Evolutionary conservation across 495 filamentous ascomycete genomes (phyloP).

Genomic region (Trichocladium antarcticum): DNA sequence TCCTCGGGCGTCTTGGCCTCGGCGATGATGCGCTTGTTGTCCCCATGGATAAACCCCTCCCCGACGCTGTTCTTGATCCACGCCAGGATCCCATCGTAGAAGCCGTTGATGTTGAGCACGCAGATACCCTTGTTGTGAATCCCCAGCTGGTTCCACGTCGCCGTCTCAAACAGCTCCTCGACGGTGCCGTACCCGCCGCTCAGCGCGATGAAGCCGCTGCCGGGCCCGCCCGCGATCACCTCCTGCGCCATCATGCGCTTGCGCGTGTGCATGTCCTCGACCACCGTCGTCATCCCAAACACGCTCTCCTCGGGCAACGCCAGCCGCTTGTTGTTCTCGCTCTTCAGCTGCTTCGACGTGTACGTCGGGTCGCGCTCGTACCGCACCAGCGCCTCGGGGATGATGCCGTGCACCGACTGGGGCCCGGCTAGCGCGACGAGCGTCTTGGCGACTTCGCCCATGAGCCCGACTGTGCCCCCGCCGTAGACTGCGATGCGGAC

Average conservation of each 20-base stretch:
- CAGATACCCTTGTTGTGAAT: conserved; percentile 78
- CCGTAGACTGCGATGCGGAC: conserved; percentile 56
- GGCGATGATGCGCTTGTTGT: conserved; percentile 61
- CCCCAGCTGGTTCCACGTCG: conserved; percentile 94
- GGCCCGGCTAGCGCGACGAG: conserved; percentile 80
- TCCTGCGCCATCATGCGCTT: conserved; percentile 86
- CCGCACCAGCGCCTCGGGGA: conserved; percentile 73
- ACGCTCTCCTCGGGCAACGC: conserved; percentile 51
- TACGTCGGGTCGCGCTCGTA: conserved; percentile 55
- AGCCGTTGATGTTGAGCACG: conserved; percentile 76
- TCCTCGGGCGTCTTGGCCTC: conserved; percentile 63
- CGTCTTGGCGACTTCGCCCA: conserved; percentile 83
- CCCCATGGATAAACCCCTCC: conserved; percentile 60
- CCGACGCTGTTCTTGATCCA: conserved; percentile 75
- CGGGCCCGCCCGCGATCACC: conserved; percentile 67
- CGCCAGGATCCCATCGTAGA: conserved; percentile 72
- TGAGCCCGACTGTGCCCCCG: conserved; percentile 85
- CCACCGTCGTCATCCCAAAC: conserved; percentile 77
- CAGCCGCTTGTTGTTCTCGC: conserved; percentile 10
- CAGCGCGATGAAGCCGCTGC: conserved; percentile 81
- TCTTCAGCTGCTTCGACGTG: conserved; percentile 27
- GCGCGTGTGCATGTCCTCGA: conserved; percentile 88
- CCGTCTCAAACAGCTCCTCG: conserved; percentile 93
- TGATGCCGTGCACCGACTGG: conserved; percentile 78
- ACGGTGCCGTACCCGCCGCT: conserved; percentile 88